A percentile compares a stretch with the other conserved stretches of the same genome.
These are phyloP conservation scores for Apium graveolens DNA, from an alignment of 129 eudicot species.

Conservation along the genomic window DNA sequence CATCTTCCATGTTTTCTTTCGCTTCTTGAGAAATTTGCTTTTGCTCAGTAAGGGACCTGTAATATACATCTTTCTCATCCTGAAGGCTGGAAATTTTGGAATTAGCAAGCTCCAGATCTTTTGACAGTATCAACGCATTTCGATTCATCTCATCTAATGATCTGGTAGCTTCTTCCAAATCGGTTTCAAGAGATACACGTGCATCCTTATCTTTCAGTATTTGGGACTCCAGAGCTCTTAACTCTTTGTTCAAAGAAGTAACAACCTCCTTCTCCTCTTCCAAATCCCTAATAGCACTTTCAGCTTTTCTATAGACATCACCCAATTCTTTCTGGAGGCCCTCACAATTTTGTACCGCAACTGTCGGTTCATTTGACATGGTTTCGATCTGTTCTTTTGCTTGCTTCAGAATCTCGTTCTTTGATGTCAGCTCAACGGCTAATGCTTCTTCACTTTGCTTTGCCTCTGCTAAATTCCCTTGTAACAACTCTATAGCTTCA, in stretches of 20 bases:
- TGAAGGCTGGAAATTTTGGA: conserved; percentile 39
- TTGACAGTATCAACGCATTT: conserved; percentile 39
- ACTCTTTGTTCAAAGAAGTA: conserved; percentile 42
- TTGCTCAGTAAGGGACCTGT: conserved; percentile 42
- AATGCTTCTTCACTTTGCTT: conserved; percentile 31
- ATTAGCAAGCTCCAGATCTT: conserved; percentile 54
- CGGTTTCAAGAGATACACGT: conserved; percentile 45
- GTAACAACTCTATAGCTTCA: conserved; percentile 39
- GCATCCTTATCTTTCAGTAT: conserved; percentile 37
- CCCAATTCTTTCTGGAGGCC: conserved; percentile 49
- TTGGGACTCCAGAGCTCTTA: conserved; percentile 43
- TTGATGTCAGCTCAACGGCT: conserved; percentile 39
- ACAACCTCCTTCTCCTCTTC: conserved; percentile 43
- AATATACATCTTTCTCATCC: conserved; percentile 45
- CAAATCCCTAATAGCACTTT: conserved; percentile 32
- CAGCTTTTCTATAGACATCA: conserved; percentile 49
- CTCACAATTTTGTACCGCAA: conserved; percentile 32
- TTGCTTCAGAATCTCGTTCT: conserved; percentile 31
- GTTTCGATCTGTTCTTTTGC: conserved; percentile 40
- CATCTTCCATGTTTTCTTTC: conserved; percentile 73
- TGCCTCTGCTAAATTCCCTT: conserved; percentile 32
- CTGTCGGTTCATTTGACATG: conserved; percentile 39
- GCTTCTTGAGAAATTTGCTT: conserved; percentile 50
- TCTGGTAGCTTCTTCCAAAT: conserved; percentile 61
- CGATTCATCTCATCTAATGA: conserved; percentile 64